Conservation (phyloP, 2,329 filamentous ascomycete genomes). For the Venturiaceae sp. region DNA sequence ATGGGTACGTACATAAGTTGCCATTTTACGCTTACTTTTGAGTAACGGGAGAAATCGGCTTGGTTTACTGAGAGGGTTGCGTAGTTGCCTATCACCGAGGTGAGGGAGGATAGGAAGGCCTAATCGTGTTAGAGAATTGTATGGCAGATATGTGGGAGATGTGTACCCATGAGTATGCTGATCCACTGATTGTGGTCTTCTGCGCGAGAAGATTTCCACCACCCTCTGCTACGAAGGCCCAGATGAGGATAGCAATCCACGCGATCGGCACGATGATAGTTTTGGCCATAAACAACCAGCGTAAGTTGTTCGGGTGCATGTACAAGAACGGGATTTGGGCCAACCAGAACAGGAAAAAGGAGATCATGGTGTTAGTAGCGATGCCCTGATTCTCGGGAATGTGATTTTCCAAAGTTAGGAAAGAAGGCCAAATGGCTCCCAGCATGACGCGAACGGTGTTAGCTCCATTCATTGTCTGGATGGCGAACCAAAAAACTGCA, state of each 20-base stretch:
- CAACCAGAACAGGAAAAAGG: slow-evolving; percentile 49
- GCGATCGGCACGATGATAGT: slow-evolving; percentile 43
- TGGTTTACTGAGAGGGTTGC: slow-evolving; percentile 44
- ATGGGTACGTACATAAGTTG: slow-evolving; percentile 41
- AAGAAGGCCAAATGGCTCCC: slow-evolving; percentile 49
- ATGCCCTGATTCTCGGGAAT: slow-evolving; percentile 43
- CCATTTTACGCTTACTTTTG: slow-evolving; percentile 37
- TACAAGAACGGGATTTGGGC: slow-evolving; percentile 45
- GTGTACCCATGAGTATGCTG: slow-evolving; percentile 41
- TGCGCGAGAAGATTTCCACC: slow-evolving; percentile 39
- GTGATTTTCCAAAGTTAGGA: slow-evolving; percentile 41
- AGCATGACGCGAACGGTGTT: slow-evolving; percentile 38
- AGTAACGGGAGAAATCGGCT: slow-evolving; percentile 48
- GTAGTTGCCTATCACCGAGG: slow-evolving; percentile 40
- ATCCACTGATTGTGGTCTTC: slow-evolving; percentile 35
- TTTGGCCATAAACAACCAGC: slow-evolving; percentile 42
- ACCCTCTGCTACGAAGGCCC: slow-evolving; percentile 48
- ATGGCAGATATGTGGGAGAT: neutral
- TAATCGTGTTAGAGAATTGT: neutral
- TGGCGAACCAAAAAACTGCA: slow-evolving; percentile 54
- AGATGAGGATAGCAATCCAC: slow-evolving; percentile 53
- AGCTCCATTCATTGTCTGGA: slow-evolving; percentile 55
- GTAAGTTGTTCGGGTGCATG: slow-evolving; percentile 45
- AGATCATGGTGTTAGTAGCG: slow-evolving; percentile 45
- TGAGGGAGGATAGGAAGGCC: slow-evolving; percentile 37